Base-by-base conservation (phyloP, 116 monocot genomes). In the Trichopus zeylanicus region DNA sequence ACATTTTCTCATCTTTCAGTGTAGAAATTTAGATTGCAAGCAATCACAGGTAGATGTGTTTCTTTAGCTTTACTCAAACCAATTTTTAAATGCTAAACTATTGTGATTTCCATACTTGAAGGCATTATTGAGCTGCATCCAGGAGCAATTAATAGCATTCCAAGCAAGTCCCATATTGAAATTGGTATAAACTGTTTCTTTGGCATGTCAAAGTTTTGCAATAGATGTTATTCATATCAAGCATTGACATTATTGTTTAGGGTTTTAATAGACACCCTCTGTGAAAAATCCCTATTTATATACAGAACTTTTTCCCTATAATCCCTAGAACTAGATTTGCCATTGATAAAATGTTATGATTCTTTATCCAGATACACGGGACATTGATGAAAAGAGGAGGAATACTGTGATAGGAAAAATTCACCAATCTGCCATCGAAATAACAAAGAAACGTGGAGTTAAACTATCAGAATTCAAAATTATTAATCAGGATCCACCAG, bases 91-190 rank as follows among this genome's bases (percentile, higher is more conserved):
- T 18, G 0, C 42, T 42, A 42, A 42, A 3, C 18, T 2, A 16
- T 1, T 18, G 13, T 42, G 42, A 16, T 42, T 10, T 42, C n/a
- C 13, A 13, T n/a, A 54, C 55, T 65, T 73, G 46, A 56, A 94
- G 97, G 97, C 60, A 85, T 91, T 24, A 62, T 98, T 65, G 80
- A 91, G 70, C 69, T 98, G 38, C 91, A 98, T 69, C 97, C 97
- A 31, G 97, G 97, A 68, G 97, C 97, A 32, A 80, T 98, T 54
- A 98, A 98, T 61, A 98, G 97, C 70, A 98, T 98, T 31, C 97
- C 97, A 21, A 98, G 97, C 61, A 98, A 80, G 78, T 74, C 97
- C 56, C 91, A 88, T 70, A 20, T 98, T 7, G 97, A 98, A 77
- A 98, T 98, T 70, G 97, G 97, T 98, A 79, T 13, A n/a, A n/a